A percentile compares a stretch with the other conserved stretches of the same genome.
Conservation (phyloP, 345 rosid species). For the Adansonia digitata region DNA sequence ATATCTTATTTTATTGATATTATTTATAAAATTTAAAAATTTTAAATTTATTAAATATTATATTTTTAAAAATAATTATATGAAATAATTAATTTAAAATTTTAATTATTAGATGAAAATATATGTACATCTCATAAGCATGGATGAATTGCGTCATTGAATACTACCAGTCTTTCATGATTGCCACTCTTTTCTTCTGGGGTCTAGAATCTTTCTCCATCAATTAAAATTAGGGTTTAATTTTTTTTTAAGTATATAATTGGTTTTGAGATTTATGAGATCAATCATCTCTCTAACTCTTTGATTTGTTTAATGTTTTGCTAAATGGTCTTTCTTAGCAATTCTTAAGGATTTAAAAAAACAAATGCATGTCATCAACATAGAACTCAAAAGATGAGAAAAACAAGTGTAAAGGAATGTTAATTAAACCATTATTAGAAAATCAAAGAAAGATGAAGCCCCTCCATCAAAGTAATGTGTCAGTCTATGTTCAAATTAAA, state of each 20-base stretch:
- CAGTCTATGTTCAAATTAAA: no score
- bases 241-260: slow-evolving; percentile 11
- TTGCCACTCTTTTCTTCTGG: slow-evolving; percentile 38
- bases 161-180: slow-evolving; percentile 43
- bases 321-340: neutral
- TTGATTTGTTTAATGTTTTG: no score
- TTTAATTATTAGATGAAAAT: no score
- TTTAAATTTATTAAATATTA: no score
- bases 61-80: no score
- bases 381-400: neutral
- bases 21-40: no score
- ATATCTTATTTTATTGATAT: no score
- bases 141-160: no score
- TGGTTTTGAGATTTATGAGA: slow-evolving; percentile 25
- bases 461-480: no score
- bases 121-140: slow-evolving; percentile 9
- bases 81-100: no score
- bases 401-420: neutral
- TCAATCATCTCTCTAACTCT: slow-evolving; percentile 42
- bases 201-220: slow-evolving; percentile 30
- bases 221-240: slow-evolving; percentile 28
- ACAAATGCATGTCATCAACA: neutral
- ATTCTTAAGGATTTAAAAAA: neutral
- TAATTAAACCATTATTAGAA: no score
- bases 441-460: neutral